phyloP scores from a whole-genome alignment of 2,329 filamentous ascomycete genomes.

The Microcyclosporella mali region DNA sequence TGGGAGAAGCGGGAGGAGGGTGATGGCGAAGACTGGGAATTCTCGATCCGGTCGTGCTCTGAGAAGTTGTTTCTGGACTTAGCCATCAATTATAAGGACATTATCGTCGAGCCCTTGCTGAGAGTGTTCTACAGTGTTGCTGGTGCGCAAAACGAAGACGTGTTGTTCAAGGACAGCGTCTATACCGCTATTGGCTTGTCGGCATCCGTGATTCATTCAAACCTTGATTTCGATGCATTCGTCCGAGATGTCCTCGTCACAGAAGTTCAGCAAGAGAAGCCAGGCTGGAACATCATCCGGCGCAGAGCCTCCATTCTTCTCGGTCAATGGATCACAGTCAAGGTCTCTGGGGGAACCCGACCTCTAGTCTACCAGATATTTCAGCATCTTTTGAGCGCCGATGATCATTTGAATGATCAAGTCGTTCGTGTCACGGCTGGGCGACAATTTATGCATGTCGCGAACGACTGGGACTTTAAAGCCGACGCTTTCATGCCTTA shows the following conservation, averaged over 20 bases:
- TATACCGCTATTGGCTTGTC: constrained; percentile 89
- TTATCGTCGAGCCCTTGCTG: constrained; percentile 72
- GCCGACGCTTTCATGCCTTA: constrained; percentile 69
- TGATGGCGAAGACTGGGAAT: constrained; percentile 80
- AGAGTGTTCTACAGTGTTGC: constrained; percentile 76
- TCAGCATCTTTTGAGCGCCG: constrained; percentile 71
- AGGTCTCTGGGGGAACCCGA: constrained; percentile 61
- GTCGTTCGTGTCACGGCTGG: constrained; percentile 90
- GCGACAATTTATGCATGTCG: constrained; percentile 70
- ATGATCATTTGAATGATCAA: constrained; percentile 75
- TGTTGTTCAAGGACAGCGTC: constrained; percentile 85
- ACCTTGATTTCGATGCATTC: constrained; percentile 78
- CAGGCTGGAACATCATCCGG: constrained; percentile 73
- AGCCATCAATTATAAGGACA: constrained; percentile 77
- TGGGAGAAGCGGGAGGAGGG: constrained; percentile 91
- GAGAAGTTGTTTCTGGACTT: constrained; percentile 92
- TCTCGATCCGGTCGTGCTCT: constrained; percentile 83
- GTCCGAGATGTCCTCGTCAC: constrained; percentile 66
- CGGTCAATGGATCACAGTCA: constrained; percentile 81
- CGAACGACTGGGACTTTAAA: constrained; percentile 79
- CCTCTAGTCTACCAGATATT: constrained; percentile 82
- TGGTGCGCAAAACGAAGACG: constrained; percentile 56
- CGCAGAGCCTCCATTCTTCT: constrained; percentile 83
- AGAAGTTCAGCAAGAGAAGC: constrained; percentile 65
- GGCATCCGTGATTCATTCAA: constrained; percentile 65